Evolutionary conservation across 139 green algal genomes (phyloP).

Genomic region (Chlamydomonas incerta): DNA sequence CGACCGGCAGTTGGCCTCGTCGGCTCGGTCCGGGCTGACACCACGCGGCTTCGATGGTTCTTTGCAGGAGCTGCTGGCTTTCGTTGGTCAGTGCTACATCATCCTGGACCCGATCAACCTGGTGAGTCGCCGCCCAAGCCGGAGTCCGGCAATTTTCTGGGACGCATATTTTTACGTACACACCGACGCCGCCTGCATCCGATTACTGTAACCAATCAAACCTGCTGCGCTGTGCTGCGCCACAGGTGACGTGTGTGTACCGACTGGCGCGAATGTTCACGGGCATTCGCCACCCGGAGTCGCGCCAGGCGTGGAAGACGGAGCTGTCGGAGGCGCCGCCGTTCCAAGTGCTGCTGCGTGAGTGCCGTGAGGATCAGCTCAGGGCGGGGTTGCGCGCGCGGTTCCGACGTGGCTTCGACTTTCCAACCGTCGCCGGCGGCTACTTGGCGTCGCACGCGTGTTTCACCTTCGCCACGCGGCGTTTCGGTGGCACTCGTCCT

Average conservation of each 20-base stretch:
- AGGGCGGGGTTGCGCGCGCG: too few species aligned
- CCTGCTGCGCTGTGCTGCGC: too few species aligned
- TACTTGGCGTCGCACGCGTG: too few species aligned
- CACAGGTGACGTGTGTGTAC: conserved; percentile 64
- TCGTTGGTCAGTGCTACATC: conserved; percentile 50
- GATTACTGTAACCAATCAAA: too few species aligned
- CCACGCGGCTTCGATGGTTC: not conserved
- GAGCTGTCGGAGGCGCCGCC: conserved; percentile 51
- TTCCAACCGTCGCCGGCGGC: too few species aligned
- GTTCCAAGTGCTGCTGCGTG: conserved; percentile 65
- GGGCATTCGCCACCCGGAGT: conserved; percentile 35
- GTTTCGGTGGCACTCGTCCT: too few species aligned
- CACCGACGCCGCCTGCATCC: too few species aligned
- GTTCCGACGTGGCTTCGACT: too few species aligned
- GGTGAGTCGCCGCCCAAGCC: not conserved
- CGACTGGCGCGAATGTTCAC: conserved; percentile 64
- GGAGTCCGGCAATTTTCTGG: too few species aligned
- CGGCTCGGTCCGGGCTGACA: not conserved
- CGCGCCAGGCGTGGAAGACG: conserved; percentile 33
- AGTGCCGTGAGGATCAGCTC: too few species aligned
- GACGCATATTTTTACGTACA: too few species aligned
- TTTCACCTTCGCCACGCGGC: too few species aligned
- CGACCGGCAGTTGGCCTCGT: conserved; percentile 8
- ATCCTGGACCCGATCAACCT: conserved; percentile 68
- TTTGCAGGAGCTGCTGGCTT: conserved; percentile 58